Evolutionary conservation across 805 yeast genomes (phyloP).

Genomic region (Candida loeiensis): DNA sequence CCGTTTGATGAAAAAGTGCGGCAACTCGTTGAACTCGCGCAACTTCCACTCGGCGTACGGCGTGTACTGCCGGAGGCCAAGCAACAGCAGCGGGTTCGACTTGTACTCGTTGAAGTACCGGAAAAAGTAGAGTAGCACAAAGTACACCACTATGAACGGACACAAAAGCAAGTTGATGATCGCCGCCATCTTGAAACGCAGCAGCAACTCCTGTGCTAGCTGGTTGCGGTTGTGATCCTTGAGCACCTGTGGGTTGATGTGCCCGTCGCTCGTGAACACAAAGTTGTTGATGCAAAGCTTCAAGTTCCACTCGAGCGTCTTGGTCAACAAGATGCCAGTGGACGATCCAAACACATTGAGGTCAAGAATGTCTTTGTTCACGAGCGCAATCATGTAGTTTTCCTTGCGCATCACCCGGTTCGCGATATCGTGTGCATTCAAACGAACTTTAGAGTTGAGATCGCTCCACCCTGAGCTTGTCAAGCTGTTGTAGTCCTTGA

Average conservation of each 20-base stretch:
- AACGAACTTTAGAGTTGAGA: slow-evolving; percentile 63
- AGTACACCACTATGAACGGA: slow-evolving; percentile 83
- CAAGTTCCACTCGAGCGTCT: slow-evolving; percentile 92
- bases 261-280: slow-evolving; percentile 81
- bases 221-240: slow-evolving; percentile 66
- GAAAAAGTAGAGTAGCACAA: slow-evolving; percentile 79
- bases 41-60: slow-evolving; percentile 95
- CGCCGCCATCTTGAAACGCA: slow-evolving; percentile 86
- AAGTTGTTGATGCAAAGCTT: slow-evolving; percentile 84
- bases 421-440: slow-evolving; percentile 92
- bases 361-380: slow-evolving; percentile 73
- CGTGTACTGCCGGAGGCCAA: slow-evolving; percentile 74
- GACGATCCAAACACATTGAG: slow-evolving; percentile 23
- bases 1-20: slow-evolving; percentile 81
- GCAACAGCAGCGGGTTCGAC: slow-evolving; percentile 76
- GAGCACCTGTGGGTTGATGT: slow-evolving; percentile 65
- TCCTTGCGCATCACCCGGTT: slow-evolving; percentile 95
- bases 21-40: slow-evolving; percentile 89
- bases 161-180: slow-evolving; percentile 75
- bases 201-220: slow-evolving; percentile 64
- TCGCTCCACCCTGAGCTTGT: slow-evolving; percentile 38
- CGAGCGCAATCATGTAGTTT: slow-evolving; percentile 86
- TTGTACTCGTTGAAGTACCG: slow-evolving; percentile 90
- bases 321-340: slow-evolving; percentile 52
- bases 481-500: slow-evolving; percentile 77